phyloP scores from a whole-genome alignment of 345 rosid genomes.

The Excoecaria cochinchinensis region DNA sequence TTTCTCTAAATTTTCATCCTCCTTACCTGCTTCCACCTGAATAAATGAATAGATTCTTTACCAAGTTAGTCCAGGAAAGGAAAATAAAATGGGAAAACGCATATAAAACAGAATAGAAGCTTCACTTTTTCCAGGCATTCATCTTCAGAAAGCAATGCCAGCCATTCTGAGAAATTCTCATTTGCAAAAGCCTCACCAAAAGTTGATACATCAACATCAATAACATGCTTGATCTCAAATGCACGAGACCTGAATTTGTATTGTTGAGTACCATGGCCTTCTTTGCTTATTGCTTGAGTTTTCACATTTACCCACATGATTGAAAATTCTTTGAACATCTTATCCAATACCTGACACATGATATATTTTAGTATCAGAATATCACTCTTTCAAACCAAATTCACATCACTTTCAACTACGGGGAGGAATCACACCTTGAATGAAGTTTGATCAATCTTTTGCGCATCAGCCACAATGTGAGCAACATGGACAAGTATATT shows the following conservation, averaged over 20 bases:
- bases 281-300: slow-evolving; percentile 57
- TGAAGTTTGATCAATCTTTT: slow-evolving; percentile 56
- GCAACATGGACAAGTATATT: slow-evolving; percentile 63
- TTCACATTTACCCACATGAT: slow-evolving; percentile 78
- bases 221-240: slow-evolving; percentile 63
- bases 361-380: slow-evolving; percentile 26
- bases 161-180: slow-evolving; percentile 74
- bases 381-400: background rate
- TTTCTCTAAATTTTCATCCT: slow-evolving; percentile 51
- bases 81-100: slow-evolving; percentile 3
- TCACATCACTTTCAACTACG: slow-evolving; percentile 7
- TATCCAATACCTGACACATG: slow-evolving; percentile 58
- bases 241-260: slow-evolving; percentile 79
- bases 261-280: slow-evolving; percentile 51
- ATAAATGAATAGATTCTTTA: slow-evolving; percentile 10
- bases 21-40: slow-evolving; percentile 53
- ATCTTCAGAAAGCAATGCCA: slow-evolving; percentile 65
- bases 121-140: slow-evolving; percentile 53
- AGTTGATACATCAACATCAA: slow-evolving; percentile 70
- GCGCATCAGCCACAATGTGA: slow-evolving; percentile 54
- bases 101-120: slow-evolving; percentile 16
- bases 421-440: slow-evolving; percentile 50
- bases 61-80: slow-evolving; percentile 2
- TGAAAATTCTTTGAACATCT: slow-evolving; percentile 56
- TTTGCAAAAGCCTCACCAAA: slow-evolving; percentile 50